A percentile compares a stretch with the other conserved stretches of the same genome.
These are phyloP conservation scores for Myxozyma melibiosi DNA, from an alignment of 805 yeast genomes.

Conservation along the genomic window DNA sequence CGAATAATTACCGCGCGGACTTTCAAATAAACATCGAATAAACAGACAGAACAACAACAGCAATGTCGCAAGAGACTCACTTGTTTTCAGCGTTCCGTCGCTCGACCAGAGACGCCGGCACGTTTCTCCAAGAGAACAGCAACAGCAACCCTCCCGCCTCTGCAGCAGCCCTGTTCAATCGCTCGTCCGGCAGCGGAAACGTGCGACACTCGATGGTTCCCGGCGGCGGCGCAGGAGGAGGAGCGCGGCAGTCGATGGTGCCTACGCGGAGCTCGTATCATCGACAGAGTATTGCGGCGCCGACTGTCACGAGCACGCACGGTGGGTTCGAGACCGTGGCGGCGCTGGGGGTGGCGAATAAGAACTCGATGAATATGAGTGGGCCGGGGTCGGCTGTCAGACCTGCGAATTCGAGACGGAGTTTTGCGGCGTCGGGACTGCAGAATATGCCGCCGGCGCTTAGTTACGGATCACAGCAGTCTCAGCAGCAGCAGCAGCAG, in stretches of 20 bases:
- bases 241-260: conserved; percentile 30
- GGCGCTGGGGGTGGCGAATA: conserved; percentile 20
- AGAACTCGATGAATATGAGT: conserved; percentile 17
- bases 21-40: too few relatives aligned
- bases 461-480: conserved; percentile 2
- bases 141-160: conserved; percentile 3
- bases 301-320: too few relatives aligned
- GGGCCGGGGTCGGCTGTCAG: conserved; percentile 27
- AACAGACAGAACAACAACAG: background rate
- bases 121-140: conserved; percentile 13
- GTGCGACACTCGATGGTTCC: conserved; percentile 26
- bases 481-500: background rate
- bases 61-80: conserved; percentile 31
- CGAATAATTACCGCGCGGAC: too few relatives aligned
- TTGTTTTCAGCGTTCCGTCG: conserved; percentile 30
- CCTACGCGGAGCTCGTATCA: conserved; percentile 25
- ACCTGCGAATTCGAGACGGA: conserved; percentile 22
- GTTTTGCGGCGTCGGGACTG: conserved; percentile 25
- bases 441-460: conserved; percentile 19
- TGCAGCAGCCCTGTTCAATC: conserved; percentile 16
- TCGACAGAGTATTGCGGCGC: conserved; percentile 30
- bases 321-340: conserved; percentile 1
- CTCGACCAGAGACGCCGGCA: conserved; percentile 20
- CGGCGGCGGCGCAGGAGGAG: conserved; percentile 9
- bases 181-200: conserved; percentile 17